Conservation (phyloP, 805 yeast species). For the Saccharomycodes ludwigii region DNA sequence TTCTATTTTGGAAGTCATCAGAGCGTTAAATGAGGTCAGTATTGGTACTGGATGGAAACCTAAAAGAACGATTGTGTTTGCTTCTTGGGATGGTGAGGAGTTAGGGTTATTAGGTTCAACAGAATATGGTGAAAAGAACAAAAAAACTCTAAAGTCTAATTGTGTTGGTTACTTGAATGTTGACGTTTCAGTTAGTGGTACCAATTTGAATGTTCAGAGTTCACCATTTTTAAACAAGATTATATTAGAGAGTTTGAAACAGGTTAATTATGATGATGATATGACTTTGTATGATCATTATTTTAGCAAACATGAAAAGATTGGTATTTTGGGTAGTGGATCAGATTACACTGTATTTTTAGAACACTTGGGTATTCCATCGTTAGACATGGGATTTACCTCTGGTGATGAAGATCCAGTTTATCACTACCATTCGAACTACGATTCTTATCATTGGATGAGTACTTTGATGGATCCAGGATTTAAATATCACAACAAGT, state of each 20-base stretch:
- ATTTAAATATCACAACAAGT: slow-evolving; percentile 43
- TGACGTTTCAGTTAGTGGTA: slow-evolving; percentile 54
- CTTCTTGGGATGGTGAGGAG: slow-evolving; percentile 82
- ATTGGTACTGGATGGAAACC: slow-evolving; percentile 52
- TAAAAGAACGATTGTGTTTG: slow-evolving; percentile 47
- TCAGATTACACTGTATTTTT: slow-evolving; percentile 54
- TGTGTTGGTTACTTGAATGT: slow-evolving; percentile 59
- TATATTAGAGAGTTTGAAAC: slow-evolving; percentile 31
- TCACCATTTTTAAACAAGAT: slow-evolving; percentile 47
- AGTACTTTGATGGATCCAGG: slow-evolving; percentile 48
- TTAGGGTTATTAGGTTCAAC: slow-evolving; percentile 66
- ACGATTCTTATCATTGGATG: slow-evolving; percentile 67
- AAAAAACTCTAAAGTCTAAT: slow-evolving; percentile 31
- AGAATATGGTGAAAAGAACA: slow-evolving; percentile 59
- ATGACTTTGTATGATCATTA: slow-evolving; percentile 26
- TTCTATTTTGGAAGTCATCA: slow-evolving; percentile 47
- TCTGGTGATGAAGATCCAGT: slow-evolving; percentile 37
- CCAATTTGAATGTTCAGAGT: slow-evolving; percentile 33
- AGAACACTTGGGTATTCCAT: slow-evolving; percentile 48
- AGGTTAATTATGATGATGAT: slow-evolving; percentile 24
- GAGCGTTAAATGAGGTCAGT: slow-evolving; percentile 40
- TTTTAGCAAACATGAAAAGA: slow-evolving; percentile 14
- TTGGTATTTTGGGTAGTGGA: slow-evolving; percentile 52
- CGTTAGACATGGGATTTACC: slow-evolving; percentile 48
- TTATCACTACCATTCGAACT: slow-evolving; percentile 67